A percentile compares a stretch with the other conserved stretches of the same genome.
Evolutionary conservation across 2,329 filamentous ascomycete genomes (phyloP).

Genomic region (Alternaria gaisen): DNA sequence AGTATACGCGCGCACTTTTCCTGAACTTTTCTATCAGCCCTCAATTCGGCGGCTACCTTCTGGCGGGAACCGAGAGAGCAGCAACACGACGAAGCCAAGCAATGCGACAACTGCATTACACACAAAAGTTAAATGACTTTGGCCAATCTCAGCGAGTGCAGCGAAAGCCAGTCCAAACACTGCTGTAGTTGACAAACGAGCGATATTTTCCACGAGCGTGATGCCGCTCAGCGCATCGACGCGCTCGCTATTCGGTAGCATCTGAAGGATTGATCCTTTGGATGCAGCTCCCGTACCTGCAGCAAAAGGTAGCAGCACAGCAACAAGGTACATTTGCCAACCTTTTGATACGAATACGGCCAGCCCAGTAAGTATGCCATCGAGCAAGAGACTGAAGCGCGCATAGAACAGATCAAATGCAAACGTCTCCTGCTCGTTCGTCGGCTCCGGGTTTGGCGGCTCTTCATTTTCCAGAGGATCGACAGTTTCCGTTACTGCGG

Average conservation of each 20-base stretch:
- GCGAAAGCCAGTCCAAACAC: slow-evolving; percentile 75
- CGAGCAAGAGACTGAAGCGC: slow-evolving; percentile 70
- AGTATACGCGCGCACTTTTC: neutral
- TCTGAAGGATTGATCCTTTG: slow-evolving; percentile 77
- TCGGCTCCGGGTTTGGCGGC: slow-evolving; percentile 50
- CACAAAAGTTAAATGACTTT: slow-evolving; percentile 70
- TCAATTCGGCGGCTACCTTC: slow-evolving; percentile 43
- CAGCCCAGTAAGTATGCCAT: slow-evolving; percentile 70
- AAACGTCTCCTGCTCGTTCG: slow-evolving; percentile 58
- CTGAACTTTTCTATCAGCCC: neutral
- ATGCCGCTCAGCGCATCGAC: slow-evolving; percentile 74
- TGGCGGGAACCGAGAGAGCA: slow-evolving; percentile 58
- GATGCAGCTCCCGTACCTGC: slow-evolving; percentile 74
- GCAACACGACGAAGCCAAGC: slow-evolving; percentile 58
- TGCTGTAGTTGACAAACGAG: slow-evolving; percentile 67
- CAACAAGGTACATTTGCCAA: slow-evolving; percentile 76
- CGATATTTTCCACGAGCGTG: slow-evolving; percentile 74
- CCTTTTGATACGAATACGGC: slow-evolving; percentile 68
- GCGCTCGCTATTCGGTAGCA: slow-evolving; percentile 69
- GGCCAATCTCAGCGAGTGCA: slow-evolving; percentile 67
- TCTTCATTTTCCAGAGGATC: slow-evolving; percentile 63
- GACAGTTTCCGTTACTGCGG: slow-evolving; percentile 50
- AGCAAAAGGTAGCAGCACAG: slow-evolving; percentile 71
- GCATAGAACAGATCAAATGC: slow-evolving; percentile 74
- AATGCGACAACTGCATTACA: slow-evolving; percentile 70